Evolutionary conservation across 768 basidiomycete species (phyloP), one percentile per base, ranked within the genome.

Genomic region (Russula brevipes): DNA sequence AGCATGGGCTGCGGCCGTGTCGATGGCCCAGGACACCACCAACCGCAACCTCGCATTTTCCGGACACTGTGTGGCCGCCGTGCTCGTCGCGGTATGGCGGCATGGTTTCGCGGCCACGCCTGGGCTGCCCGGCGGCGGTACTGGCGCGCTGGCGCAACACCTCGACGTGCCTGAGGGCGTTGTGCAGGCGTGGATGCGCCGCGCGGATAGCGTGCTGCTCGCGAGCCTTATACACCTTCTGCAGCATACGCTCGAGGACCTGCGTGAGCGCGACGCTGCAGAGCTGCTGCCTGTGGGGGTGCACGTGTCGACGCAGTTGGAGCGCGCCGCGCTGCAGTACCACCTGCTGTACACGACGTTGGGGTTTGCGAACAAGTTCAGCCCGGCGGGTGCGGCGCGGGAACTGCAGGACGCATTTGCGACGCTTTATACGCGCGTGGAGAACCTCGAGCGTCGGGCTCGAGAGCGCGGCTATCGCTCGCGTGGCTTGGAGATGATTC

Each of bases 291-390:
- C 63, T 9, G 35, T 59, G 0, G 46, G 30, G 39, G 16, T 3
- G 30, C 5, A 31, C 31, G 0, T 17, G 12, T 9, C 41, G 12
- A 42, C 11, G 4, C 5, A 1, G 12, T 42, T 42, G 11, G 14
- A 5, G 4, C 16, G 1, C 16, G 4, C 17, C 5, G 5, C 38
- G 11, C 24, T 45, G 41, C 31, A 11, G 11, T 30, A 59, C 41
- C 52, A 59, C 16, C 17, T 64, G 24, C 38, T 59, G 7, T 38
- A 59, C 39, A 33, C 39, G 12, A 47, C 57, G 14, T 30, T 64
- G 16, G 53, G 53, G 7, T 5, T 54, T 11, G 63, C n/a, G 52
- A 64, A 64, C 57, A 64, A 64, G 46, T 55, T 59, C 16, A 46
- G 30, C n/a, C 46, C 57, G 9, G 52, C 46, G 19, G 39, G n/a